Base-by-base conservation (phyloP, 75 land plant genomes). In the Isoetes taiwanensis region DNA sequence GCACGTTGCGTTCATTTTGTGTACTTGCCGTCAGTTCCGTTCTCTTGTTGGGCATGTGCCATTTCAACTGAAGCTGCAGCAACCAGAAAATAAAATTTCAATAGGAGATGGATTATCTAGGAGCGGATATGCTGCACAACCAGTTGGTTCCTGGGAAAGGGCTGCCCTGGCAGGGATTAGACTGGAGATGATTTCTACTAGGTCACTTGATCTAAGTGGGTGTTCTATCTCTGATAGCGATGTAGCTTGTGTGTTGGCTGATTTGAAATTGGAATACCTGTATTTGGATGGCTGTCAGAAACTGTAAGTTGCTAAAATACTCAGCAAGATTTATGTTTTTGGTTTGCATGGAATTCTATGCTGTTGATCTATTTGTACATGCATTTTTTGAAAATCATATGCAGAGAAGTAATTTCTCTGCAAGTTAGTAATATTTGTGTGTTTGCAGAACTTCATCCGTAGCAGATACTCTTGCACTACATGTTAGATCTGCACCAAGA, bases 241-340 rank as follows among this genome's bases (percentile, higher is more conserved):
- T 14, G 73, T 68, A 8, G 62, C 73, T 28, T 50, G 55, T 26
- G 24, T 70, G 4, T 28, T 69, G 54, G 46, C 56, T 31, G 43
- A 62, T 32, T 39, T 73, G 31, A 53, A 41, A 21, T 33, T 73
- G 66, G 65, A 70, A 35, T 63, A 46, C 25, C 76, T 73, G 20
- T 55, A 62, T 37, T 54, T 73, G 28, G 76, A 73, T 30, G 52
- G 66, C 26, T 73, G 73, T 46, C 73, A 73, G 40, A 73, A 73
- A 30, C 30, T 73, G 64, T 71, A 40, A 61, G 70, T 55, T 23
- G 3, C 30, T 16, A 14, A 37, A 10, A 37, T 37, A 9, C 39
- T 10, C 39, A 37, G 39, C 39, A 37, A 10, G 12, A 37, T 37
- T 37, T 37, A 37, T 37, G 14, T 10, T 37, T 37, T 10, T 37